Percentiles rank a stretch among this genome's conserved stretches.
These are phyloP conservation scores for Perkinsela sp. DNA, from an alignment of 208 protist genomes.

Conservation along the genomic window DNA sequence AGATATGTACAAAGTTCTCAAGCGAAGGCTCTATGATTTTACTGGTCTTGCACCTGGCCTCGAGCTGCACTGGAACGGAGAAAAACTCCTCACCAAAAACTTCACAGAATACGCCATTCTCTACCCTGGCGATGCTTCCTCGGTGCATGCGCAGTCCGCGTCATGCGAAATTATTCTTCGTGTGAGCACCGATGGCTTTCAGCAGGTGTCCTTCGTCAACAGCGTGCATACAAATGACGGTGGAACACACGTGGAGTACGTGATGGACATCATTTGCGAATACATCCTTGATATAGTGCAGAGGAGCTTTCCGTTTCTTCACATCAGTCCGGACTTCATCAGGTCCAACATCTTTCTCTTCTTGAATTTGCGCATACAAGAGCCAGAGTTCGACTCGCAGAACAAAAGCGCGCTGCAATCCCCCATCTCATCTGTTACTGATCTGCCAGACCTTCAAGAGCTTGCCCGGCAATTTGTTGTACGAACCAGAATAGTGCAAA, in stretches of 20 bases:
- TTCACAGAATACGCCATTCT: constrained; percentile 86
- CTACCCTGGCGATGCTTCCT: background rate
- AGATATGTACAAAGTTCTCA: constrained; percentile 52
- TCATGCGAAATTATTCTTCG: background rate
- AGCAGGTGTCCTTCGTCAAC: constrained; percentile 26
- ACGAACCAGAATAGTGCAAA: background rate
- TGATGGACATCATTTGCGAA: background rate
- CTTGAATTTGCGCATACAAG: constrained; percentile 93
- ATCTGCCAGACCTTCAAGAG: background rate
- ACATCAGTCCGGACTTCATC: constrained; percentile 70
- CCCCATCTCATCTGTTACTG: background rate
- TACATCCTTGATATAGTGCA: background rate
- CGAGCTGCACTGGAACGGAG: constrained; percentile 80
- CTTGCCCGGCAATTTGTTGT: background rate
- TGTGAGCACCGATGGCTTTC: background rate
- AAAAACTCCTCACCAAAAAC: constrained; percentile 55
- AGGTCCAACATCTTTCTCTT: constrained; percentile 36
- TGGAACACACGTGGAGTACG: constrained; percentile 26
- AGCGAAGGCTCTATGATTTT: constrained; percentile 68
- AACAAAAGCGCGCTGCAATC: constrained; percentile 93
- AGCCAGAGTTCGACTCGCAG: constrained; percentile 98
- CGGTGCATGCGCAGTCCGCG: background rate
- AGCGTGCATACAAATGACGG: constrained; percentile 89
- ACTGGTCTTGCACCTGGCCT: constrained; percentile 60
- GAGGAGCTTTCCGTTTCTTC: background rate